Percentiles rank a stretch among this genome's conserved stretches.
These are phyloP conservation scores for Rhodotorula sp. DNA, from an alignment of 1,284 basidiomycete species.

Conservation along the genomic window DNA sequence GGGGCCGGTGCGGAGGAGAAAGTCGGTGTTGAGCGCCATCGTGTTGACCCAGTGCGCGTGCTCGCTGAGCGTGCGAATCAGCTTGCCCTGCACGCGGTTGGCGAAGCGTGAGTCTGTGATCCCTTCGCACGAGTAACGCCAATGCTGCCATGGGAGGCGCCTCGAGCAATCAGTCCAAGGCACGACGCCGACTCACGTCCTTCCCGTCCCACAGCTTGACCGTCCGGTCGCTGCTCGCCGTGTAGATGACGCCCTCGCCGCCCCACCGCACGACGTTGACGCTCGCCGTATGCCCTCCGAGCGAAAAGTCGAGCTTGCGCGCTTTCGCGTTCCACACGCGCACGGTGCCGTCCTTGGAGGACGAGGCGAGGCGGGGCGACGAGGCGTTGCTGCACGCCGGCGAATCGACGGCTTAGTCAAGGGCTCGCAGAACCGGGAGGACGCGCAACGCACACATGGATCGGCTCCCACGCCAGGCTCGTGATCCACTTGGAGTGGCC, in stretches of 20 bases:
- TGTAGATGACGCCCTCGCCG: constrained; percentile 85
- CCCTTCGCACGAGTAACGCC: background rate
- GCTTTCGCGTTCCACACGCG: constrained; percentile 83
- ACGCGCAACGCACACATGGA: constrained; percentile 68
- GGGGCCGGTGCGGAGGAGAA: constrained; percentile 88
- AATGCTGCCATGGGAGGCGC: background rate
- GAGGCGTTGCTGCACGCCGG: constrained; percentile 57
- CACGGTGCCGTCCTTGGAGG: constrained; percentile 94
- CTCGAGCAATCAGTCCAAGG: background rate
- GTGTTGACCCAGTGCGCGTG: constrained; percentile 99
- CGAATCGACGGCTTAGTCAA: background rate
- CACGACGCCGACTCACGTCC: constrained; percentile 56
- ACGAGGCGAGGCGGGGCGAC: constrained; percentile 84
- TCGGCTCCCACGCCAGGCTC: constrained; percentile 93
- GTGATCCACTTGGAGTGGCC: constrained; percentile 98
- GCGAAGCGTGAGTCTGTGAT: background rate
- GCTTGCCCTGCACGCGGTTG: constrained; percentile 53
- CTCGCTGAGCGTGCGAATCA: constrained; percentile 73
- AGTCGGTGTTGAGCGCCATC: constrained; percentile 91
- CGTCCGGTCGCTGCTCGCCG: constrained; percentile 89
- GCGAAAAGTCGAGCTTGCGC: constrained; percentile 74
- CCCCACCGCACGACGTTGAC: constrained; percentile 98
- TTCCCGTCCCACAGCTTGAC: constrained; percentile 90
- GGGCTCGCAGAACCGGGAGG: background rate
- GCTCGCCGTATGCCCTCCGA: constrained; percentile 90